Percentiles rank a stretch among this genome's conserved stretches.
These are phyloP conservation scores for Cyberlindnera veronae DNA, from an alignment of 805 yeast genomes.

Conservation along the genomic window DNA sequence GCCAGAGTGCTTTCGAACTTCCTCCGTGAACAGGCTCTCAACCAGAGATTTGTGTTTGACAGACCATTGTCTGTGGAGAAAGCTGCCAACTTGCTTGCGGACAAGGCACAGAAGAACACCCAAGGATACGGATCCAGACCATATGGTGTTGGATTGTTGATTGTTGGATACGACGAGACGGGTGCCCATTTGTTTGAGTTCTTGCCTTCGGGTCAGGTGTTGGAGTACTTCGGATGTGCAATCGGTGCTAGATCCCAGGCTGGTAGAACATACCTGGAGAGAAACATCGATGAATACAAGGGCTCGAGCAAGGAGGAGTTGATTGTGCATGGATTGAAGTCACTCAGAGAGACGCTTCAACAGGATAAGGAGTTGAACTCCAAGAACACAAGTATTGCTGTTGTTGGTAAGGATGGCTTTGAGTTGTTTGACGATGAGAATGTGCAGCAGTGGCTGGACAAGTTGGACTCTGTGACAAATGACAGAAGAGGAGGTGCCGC, in stretches of 20 bases:
- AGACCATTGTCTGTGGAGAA: conserved; percentile 79
- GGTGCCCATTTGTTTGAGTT: conserved; percentile 95
- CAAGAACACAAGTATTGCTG: conserved; percentile 84
- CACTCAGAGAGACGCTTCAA: conserved; percentile 88
- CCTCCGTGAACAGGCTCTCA: conserved; percentile 88
- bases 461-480: conserved; percentile 62
- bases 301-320: conserved; percentile 64
- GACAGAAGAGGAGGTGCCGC: conserved; percentile 40
- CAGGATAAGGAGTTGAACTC: conserved; percentile 89
- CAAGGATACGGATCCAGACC: conserved; percentile 97
- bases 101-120: conserved; percentile 95
- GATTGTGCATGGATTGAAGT: conserved; percentile 80
- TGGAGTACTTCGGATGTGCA: conserved; percentile 91
- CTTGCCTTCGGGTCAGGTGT: conserved; percentile 90
- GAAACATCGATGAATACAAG: conserved; percentile 68
- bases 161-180: conserved; percentile 87
- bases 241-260: conserved; percentile 99
- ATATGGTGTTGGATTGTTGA: conserved; percentile 92
- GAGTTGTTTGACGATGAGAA: conserved; percentile 77
- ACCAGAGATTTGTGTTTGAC: conserved; percentile 78
- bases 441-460: conserved; percentile 79
- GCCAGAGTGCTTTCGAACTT: conserved; percentile 90
- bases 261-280: conserved; percentile 91
- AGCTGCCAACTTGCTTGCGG: conserved; percentile 85
- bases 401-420: conserved; percentile 85